phyloP scores from a whole-genome alignment of 2,329 filamentous ascomycete species.

The Nannizziopsis arthrosporioides region DNA sequence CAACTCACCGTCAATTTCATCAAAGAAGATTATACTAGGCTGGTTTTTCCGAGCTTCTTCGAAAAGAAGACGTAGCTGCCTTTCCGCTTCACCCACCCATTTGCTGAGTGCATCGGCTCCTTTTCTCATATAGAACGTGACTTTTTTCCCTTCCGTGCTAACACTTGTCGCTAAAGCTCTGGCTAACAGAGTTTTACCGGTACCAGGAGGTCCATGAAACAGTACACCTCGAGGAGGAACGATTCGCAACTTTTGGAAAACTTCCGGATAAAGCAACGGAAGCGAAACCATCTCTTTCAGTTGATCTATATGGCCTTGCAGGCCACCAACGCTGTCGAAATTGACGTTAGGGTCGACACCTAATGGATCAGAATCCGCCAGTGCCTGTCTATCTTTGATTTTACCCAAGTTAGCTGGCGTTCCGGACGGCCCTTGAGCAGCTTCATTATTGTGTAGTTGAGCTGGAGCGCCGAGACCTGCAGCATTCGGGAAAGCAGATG shows the following conservation, averaged over 20 bases:
- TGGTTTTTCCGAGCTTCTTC: conserved; percentile 93
- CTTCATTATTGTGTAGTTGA: conserved; percentile 47
- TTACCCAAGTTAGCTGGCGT: conserved; percentile 79
- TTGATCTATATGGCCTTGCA: conserved; percentile 89
- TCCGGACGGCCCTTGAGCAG: conserved; percentile 44
- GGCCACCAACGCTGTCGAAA: conserved; percentile 85
- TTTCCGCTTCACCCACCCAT: conserved; percentile 97
- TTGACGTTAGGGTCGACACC: conserved; percentile 87
- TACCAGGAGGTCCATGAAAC: conserved; percentile 94
- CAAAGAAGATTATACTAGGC: conserved; percentile 98
- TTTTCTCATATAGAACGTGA: conserved; percentile 99
- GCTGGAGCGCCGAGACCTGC: conserved; percentile 43
- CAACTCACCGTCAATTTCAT: conserved; percentile 77
- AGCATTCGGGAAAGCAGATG: conserved; percentile 41
- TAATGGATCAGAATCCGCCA: conserved; percentile 87
- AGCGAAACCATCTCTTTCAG: conserved; percentile 98
- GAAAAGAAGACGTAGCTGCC: conserved; percentile 83
- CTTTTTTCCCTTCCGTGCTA: conserved; percentile 77
- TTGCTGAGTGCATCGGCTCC: conserved; percentile 95
- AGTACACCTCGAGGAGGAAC: conserved; percentile 89
- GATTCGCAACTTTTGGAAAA: conserved; percentile 83
- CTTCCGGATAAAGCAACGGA: conserved; percentile 84
- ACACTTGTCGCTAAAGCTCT: conserved; percentile 85
- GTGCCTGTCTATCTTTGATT: conserved; percentile 79
- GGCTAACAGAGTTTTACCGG: conserved; percentile 93